These are phyloP conservation scores for Nemania serpens DNA, from an alignment of 2,329 filamentous ascomycete genomes.

Conservation along the genomic window DNA sequence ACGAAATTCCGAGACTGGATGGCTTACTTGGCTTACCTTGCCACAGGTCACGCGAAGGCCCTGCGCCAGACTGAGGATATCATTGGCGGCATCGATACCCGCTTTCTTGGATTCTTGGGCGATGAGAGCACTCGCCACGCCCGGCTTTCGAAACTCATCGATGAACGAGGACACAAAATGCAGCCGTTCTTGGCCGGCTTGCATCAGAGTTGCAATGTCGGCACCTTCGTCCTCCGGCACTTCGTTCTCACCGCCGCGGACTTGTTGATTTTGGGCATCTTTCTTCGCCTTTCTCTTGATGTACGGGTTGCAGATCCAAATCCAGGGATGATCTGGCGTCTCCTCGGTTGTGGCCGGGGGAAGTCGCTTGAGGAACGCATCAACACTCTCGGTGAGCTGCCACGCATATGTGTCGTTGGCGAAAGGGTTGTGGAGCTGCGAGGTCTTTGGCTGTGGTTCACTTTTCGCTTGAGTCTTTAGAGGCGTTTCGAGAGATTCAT, in stretches of 20 bases:
- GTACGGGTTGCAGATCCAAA: slow-evolving; percentile 72
- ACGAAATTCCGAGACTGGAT: slow-evolving; percentile 2
- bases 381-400: slow-evolving; percentile 66
- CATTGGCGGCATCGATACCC: slow-evolving; percentile 52
- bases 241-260: slow-evolving; percentile 55
- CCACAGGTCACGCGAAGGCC: slow-evolving; percentile 63
- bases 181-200: slow-evolving; percentile 58
- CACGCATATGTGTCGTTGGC: slow-evolving; percentile 60
- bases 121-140: slow-evolving; percentile 43
- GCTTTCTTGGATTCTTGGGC: slow-evolving; percentile 56
- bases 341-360: slow-evolving; percentile 66
- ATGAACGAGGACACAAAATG: slow-evolving; percentile 54
- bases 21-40: slow-evolving; percentile 62
- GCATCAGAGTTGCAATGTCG: slow-evolving; percentile 54
- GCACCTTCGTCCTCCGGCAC: slow-evolving; percentile 52
- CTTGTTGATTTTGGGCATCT: slow-evolving; percentile 43
- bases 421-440: slow-evolving; percentile 62
- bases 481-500: slow-evolving; percentile 26
- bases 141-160: slow-evolving; percentile 48
- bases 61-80: slow-evolving; percentile 66
- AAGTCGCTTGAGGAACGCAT: slow-evolving; percentile 69
- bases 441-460: background rate
- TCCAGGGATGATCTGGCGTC: slow-evolving; percentile 62
- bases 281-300: slow-evolving; percentile 45
- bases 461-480: slow-evolving; percentile 31